phyloP scores from a whole-genome alignment of 495 filamentous ascomycete species.

The Cryomyces minteri region DNA sequence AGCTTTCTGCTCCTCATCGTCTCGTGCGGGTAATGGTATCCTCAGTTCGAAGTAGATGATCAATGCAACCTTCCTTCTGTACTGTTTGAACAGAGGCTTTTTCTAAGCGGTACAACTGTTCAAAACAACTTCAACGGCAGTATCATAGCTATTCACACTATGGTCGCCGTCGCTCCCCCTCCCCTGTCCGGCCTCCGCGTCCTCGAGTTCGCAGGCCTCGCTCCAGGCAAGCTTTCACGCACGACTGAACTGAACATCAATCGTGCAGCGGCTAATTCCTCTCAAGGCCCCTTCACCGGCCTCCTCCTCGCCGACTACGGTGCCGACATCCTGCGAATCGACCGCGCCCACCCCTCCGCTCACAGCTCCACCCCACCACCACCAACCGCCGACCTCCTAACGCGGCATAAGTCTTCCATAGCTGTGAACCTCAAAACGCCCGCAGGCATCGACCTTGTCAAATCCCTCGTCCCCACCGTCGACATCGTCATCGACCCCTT shows the following conservation, averaged over 20 bases:
- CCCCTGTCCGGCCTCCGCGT: conserved; percentile 64
- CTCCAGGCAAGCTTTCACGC: conserved; percentile 42
- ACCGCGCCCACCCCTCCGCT: conserved; percentile 34
- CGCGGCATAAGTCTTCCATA: conserved; percentile 62
- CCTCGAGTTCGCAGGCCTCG: conserved; percentile 77
- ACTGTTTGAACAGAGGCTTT: too few species aligned
- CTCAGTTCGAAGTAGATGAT: too few species aligned
- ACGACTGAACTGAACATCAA: not conserved
- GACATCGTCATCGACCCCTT: conserved; percentile 88
- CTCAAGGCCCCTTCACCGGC: conserved; percentile 65
- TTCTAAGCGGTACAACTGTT: too few species aligned
- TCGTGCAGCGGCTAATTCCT: not conserved
- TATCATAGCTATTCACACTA: too few species aligned
- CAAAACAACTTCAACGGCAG: too few species aligned
- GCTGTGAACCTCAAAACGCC: conserved; percentile 56
- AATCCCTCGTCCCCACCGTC: conserved; percentile 36
- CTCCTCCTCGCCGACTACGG: conserved; percentile 80
- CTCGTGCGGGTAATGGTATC: too few species aligned
- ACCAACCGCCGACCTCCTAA: conserved; percentile 48
- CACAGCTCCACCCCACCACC: conserved; percentile 14
- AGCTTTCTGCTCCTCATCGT: too few species aligned
- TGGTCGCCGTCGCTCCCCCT: conserved; percentile 16
- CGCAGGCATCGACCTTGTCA: conserved; percentile 41
- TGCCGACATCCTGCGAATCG: conserved; percentile 73
- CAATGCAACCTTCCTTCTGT: too few species aligned